Conservation (phyloP, 2,329 filamentous ascomycete species). For the Alternaria dauci region DNA sequence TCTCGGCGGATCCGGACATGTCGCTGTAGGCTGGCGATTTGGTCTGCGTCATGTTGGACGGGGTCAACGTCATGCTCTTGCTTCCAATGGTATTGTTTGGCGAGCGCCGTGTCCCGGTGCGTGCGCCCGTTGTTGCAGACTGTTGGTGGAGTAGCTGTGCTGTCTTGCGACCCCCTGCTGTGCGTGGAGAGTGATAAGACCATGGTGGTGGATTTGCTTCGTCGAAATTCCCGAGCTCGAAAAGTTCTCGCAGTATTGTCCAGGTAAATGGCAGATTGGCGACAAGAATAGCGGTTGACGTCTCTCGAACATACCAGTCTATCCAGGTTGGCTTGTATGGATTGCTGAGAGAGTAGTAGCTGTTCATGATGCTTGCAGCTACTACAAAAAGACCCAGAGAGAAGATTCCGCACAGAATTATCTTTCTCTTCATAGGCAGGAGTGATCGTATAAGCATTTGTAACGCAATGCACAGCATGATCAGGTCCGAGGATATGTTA, state of each 20-base stretch:
- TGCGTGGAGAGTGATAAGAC: constrained; percentile 42
- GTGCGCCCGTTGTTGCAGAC: constrained; percentile 11
- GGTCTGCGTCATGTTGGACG: constrained; percentile 9
- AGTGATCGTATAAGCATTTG: constrained; percentile 56
- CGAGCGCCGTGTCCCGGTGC: constrained; percentile 16
- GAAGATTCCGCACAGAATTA: constrained; percentile 65
- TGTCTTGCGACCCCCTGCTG: constrained; percentile 34
- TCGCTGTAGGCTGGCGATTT: constrained; percentile 16
- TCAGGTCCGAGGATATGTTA: constrained; percentile 58
- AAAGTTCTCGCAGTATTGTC: constrained; percentile 60
- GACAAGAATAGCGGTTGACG: constrained; percentile 51
- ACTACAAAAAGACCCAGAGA: constrained; percentile 62
- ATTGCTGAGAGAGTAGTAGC: constrained; percentile 51
- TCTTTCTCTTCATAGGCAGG: constrained; percentile 58
- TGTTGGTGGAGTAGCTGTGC: constrained; percentile 24
- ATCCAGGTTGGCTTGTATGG: constrained; percentile 42
- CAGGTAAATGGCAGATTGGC: constrained; percentile 62
- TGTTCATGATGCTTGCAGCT: constrained; percentile 59
- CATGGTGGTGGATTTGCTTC: constrained; percentile 38
- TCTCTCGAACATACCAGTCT: constrained; percentile 45
- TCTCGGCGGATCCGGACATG: constrained; percentile 18
- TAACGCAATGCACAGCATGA: constrained; percentile 56
- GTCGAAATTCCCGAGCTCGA: constrained; percentile 50
- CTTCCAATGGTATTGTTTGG: constrained; percentile 16
- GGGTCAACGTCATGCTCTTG: constrained; percentile 26